A percentile compares a stretch with the other conserved stretches of the same genome.
Conservation (phyloP, 805 yeast genomes). For the Kodamaea sagamina region DNA sequence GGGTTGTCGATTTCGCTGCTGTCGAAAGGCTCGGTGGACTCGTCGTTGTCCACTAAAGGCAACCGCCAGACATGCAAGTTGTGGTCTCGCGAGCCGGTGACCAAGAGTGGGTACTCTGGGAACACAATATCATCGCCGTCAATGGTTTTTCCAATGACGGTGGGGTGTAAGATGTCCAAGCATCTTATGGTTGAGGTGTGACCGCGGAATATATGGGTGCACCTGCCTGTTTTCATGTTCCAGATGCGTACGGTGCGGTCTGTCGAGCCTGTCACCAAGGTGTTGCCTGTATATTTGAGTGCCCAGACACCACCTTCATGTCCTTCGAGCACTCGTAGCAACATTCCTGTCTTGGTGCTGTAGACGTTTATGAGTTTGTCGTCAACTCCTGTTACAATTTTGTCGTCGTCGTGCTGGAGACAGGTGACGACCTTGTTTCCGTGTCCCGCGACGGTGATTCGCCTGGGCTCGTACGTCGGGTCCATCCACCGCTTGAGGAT, state of each 20-base stretch:
- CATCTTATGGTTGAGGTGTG: conserved; percentile 94
- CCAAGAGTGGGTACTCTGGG: conserved; percentile 67
- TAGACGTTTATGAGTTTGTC: conserved; percentile 80
- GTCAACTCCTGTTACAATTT: conserved; percentile 90
- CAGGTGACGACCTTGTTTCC: conserved; percentile 90
- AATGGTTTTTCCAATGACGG: conserved; percentile 60
- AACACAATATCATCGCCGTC: conserved; percentile 55
- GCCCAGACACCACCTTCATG: conserved; percentile 99
- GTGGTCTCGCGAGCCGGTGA: conserved; percentile 49
- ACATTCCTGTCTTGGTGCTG: conserved; percentile 70
- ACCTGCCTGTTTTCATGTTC: conserved; percentile 81
- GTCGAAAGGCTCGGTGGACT: conserved; percentile 36
- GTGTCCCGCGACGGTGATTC: conserved; percentile 62
- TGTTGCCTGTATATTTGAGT: conserved; percentile 77
- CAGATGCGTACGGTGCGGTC: conserved; percentile 93
- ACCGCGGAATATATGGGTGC: conserved; percentile 90
- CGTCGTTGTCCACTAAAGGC: conserved; percentile 52
- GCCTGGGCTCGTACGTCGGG: conserved; percentile 65
- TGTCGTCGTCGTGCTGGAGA: conserved; percentile 87
- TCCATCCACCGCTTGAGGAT: conserved; percentile 79
- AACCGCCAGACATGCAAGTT: conserved; percentile 51
- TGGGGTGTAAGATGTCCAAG: conserved; percentile 76
- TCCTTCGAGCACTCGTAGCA: conserved; percentile 66
- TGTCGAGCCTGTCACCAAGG: conserved; percentile 90
- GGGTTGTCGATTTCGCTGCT: conserved; percentile 51